phyloP scores from a whole-genome alignment of 768 basidiomycete genomes.

The Leccinum truebloodii region DNA sequence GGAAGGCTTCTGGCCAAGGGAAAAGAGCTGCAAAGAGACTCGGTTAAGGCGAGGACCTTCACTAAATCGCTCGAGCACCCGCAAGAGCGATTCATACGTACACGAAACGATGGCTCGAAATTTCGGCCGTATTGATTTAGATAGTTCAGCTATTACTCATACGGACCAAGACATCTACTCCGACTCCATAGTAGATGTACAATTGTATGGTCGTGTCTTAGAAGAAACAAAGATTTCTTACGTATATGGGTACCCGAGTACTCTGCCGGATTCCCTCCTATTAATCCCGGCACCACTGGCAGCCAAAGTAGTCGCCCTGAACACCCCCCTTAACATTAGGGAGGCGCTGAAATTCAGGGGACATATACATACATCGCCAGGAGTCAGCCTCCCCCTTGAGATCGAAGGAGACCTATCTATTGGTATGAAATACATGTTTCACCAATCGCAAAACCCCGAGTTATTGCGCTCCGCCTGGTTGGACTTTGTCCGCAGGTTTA shows the following conservation, averaged over 20 bases:
- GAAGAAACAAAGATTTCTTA: neutral
- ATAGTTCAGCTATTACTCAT: too few species aligned
- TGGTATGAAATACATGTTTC: constrained; percentile 12
- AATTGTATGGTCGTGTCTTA: neutral
- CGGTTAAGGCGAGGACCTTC: neutral
- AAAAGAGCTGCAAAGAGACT: neutral
- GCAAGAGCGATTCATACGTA: too few species aligned
- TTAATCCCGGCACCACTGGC: neutral
- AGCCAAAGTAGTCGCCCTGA: fast-evolving
- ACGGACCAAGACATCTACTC: too few species aligned
- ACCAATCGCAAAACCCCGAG: neutral
- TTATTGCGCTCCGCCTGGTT: constrained; percentile 1
- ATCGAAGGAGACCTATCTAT: neutral
- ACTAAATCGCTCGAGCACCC: too few species aligned
- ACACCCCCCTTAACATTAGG: neutral
- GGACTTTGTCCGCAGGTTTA: constrained; percentile 4
- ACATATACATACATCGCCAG: neutral
- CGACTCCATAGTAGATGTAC: too few species aligned
- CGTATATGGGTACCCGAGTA: neutral
- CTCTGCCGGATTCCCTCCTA: neutral
- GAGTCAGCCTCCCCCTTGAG: neutral
- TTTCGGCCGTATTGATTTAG: too few species aligned
- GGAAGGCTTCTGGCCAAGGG: neutral
- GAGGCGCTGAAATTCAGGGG: neutral
- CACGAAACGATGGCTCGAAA: too few species aligned